Percentiles rank a stretch among this genome's conserved stretches.
phyloP scores from a whole-genome alignment of 1,284 basidiomycete genomes.

The Rhodotorula sp. region DNA sequence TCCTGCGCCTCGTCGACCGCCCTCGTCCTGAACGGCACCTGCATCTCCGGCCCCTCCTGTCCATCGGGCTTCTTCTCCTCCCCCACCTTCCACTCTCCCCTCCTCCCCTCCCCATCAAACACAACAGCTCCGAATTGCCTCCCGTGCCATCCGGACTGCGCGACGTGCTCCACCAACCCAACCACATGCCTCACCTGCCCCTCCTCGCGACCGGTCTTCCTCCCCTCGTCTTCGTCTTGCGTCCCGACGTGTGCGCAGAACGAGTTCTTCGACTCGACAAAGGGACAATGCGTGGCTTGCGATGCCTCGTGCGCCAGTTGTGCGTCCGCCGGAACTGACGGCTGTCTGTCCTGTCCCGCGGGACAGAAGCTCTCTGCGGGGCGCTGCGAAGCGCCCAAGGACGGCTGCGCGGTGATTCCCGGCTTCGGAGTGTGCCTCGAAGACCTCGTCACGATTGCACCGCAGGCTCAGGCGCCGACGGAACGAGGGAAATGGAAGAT shows the following conservation, averaged over 20 bases:
- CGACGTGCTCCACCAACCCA: slow-evolving; percentile 65
- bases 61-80: slow-evolving; percentile 67
- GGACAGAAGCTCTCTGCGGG: slow-evolving; percentile 62
- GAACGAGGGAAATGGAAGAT: neutral
- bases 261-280: slow-evolving; percentile 67
- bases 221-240: slow-evolving; percentile 64
- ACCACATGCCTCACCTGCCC: slow-evolving; percentile 70
- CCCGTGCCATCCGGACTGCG: slow-evolving; percentile 75
- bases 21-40: slow-evolving; percentile 67
- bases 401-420: slow-evolving; percentile 60
- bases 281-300: slow-evolving; percentile 64
- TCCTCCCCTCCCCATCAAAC: slow-evolving; percentile 53
- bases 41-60: slow-evolving; percentile 61
- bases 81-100: slow-evolving; percentile 55
- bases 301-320: slow-evolving; percentile 67
- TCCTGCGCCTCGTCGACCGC: slow-evolving; percentile 62
- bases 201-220: slow-evolving; percentile 62
- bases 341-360: slow-evolving; percentile 68
- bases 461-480: slow-evolving; percentile 46
- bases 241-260: slow-evolving; percentile 68
- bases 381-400: slow-evolving; percentile 60
- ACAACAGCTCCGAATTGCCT: slow-evolving; percentile 56
- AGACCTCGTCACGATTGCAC: slow-evolving; percentile 61
- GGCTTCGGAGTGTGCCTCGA: slow-evolving; percentile 73
- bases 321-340: slow-evolving; percentile 61